Conservation (phyloP, 441 rosid genomes). For the Euphorbia corollata region DNA sequence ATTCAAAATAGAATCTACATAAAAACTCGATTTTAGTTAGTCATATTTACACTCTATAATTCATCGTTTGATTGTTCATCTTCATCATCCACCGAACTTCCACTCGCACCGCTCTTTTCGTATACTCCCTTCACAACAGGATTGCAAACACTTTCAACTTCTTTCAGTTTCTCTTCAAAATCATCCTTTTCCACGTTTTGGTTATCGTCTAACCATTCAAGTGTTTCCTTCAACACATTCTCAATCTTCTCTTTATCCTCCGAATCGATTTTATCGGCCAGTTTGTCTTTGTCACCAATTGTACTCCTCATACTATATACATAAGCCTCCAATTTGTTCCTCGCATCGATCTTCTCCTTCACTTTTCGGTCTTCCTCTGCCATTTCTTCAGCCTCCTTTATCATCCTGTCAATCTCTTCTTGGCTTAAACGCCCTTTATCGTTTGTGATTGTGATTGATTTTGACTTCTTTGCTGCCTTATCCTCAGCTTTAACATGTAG, state of each 20-base stretch:
- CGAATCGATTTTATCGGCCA: constrained; percentile 35
- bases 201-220: constrained; percentile 55
- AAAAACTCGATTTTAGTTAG: too few relatives aligned
- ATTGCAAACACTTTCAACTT: constrained; percentile 45
- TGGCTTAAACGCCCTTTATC: constrained; percentile 45
- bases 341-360: constrained; percentile 43
- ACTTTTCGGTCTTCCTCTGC: constrained; percentile 44
- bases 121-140: constrained; percentile 44
- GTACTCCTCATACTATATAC: constrained; percentile 44
- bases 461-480: constrained; percentile 40
- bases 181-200: constrained; percentile 48
- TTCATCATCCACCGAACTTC: constrained; percentile 19
- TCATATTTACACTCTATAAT: constrained; percentile 19
- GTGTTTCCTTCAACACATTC: constrained; percentile 30
- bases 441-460: constrained; percentile 42
- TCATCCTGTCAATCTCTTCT: constrained; percentile 51
- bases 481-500: constrained; percentile 50
- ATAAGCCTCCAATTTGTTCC: constrained; percentile 48
- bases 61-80: constrained; percentile 36
- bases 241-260: constrained; percentile 45
- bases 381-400: constrained; percentile 49
- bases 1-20: too few relatives aligned
- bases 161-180: constrained; percentile 43
- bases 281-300: constrained; percentile 39
- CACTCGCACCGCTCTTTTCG: constrained; percentile 27